Percentiles rank a stretch among this genome's conserved stretches.
phyloP scores from a whole-genome alignment of 352 stramenopile genomes.

The Phytophthora megakarya region DNA sequence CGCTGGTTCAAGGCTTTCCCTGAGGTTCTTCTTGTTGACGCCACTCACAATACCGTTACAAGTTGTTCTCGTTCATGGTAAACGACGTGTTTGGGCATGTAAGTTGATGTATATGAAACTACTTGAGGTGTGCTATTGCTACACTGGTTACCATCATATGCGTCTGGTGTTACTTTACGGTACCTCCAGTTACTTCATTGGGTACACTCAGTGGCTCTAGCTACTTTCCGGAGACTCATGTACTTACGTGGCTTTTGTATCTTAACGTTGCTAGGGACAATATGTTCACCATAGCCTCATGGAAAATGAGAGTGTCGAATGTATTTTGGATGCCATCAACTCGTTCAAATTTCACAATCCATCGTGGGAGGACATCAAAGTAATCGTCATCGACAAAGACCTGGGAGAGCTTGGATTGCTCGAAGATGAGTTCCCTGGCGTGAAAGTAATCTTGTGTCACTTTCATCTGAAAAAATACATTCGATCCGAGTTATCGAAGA shows the following conservation, averaged over 20 bases:
- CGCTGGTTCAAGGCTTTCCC: constrained; percentile 10
- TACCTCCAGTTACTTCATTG: too few relatives aligned
- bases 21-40: constrained; percentile 5
- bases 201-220: too few relatives aligned
- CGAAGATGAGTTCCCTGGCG: neutral
- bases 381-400: constrained; percentile 2
- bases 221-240: too few relatives aligned
- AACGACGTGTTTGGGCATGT: constrained; percentile 5
- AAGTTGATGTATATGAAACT: neutral
- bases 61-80: constrained; percentile 19
- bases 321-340: neutral
- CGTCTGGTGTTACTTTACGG: too few relatives aligned
- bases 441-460: neutral
- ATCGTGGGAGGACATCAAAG: neutral
- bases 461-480: constrained; percentile 13
- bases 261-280: neutral
- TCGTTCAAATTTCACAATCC: constrained; percentile 2
- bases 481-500: neutral
- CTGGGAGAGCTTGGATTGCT: neutral
- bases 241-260: too few relatives aligned
- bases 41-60: constrained; percentile 6
- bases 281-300: constrained; percentile 2
- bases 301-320: constrained; percentile 1
- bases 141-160: too few relatives aligned
- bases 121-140: too few relatives aligned